Percentiles rank a stretch among this genome's conserved stretches.
These are phyloP conservation scores for Eragrostis nindensis DNA, from an alignment of 176 grass and related monocot genomes.

Conservation along the genomic window DNA sequence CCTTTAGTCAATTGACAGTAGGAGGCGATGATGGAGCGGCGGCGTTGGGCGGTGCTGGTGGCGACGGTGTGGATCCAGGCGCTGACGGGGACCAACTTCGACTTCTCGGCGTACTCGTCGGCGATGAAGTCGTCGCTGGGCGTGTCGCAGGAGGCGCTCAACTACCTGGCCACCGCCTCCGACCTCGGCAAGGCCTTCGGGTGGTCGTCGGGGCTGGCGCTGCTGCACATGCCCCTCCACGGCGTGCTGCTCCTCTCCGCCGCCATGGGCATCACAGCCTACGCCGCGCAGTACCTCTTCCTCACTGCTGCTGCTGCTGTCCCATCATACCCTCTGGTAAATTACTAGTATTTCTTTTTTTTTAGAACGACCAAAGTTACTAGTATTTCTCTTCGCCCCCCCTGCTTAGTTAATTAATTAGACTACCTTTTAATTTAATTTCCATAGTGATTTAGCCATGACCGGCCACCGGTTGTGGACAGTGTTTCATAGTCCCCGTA, in stretches of 20 bases:
- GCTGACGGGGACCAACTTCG: conserved; percentile 93
- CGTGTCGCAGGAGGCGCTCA: conserved; percentile 81
- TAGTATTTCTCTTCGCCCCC: no score
- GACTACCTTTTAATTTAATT: no score
- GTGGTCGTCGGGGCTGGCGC: conserved; percentile 82
- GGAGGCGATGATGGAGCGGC: background rate
- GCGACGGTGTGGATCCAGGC: conserved; percentile 90
- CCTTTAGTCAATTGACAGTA: no score
- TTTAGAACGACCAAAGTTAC: no score
- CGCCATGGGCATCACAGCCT: conserved; percentile 60
- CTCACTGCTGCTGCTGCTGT: conserved; percentile 45
- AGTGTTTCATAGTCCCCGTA: no score
- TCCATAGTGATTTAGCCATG: no score
- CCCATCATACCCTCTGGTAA: conserved; percentile 61
- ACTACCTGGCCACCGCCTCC: conserved; percentile 84
- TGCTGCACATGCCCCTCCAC: conserved; percentile 72
- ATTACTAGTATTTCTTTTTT: no score
- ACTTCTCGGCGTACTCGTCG: conserved; percentile 96
- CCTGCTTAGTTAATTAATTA: no score
- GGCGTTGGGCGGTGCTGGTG: conserved; percentile 80
- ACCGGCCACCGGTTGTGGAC: no score
- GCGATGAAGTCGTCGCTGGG: conserved; percentile 65
- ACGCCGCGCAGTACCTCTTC: conserved; percentile 71
- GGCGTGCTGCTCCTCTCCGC: conserved; percentile 68
- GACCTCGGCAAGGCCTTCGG: conserved; percentile 89